Evolutionary conservation across 2,329 filamentous ascomycete species (phyloP).

Genomic region (Cryphonectria radicalis): DNA sequence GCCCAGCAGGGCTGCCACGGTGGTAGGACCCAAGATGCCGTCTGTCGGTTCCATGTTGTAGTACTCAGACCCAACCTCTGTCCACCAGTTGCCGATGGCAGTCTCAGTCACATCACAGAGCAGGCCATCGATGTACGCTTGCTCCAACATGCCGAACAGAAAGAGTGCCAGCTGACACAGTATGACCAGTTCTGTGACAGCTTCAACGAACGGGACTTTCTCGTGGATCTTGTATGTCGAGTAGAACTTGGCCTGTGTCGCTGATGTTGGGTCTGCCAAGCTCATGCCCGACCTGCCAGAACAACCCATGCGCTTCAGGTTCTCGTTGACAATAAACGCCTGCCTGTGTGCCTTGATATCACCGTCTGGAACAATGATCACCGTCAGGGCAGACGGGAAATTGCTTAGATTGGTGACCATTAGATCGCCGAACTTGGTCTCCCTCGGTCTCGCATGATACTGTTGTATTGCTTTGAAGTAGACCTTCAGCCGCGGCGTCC

Average conservation of each 20-base stretch:
- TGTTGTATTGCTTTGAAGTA: slow-evolving; percentile 88
- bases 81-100: slow-evolving; percentile 94
- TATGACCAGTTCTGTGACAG: slow-evolving; percentile 87
- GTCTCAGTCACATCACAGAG: slow-evolving; percentile 92
- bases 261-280: slow-evolving; percentile 74
- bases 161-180: slow-evolving; percentile 88
- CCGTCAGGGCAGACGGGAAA: slow-evolving; percentile 88
- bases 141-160: slow-evolving; percentile 84
- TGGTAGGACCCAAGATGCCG: slow-evolving; percentile 89
- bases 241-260: slow-evolving; percentile 88
- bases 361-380: slow-evolving; percentile 88
- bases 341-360: slow-evolving; percentile 80
- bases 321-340: slow-evolving; percentile 90
- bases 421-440: slow-evolving; percentile 80
- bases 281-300: slow-evolving; percentile 87
- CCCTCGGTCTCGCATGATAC: slow-evolving; percentile 81
- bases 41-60: slow-evolving; percentile 93
- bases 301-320: slow-evolving; percentile 89
- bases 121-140: slow-evolving; percentile 87
- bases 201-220: slow-evolving; percentile 74
- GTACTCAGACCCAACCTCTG: slow-evolving; percentile 86
- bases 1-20: slow-evolving; percentile 84
- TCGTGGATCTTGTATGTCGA: slow-evolving; percentile 89
- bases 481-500: slow-evolving; percentile 77
- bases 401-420: slow-evolving; percentile 94